These are phyloP conservation scores for Bretschneidera sinensis DNA, from an alignment of 345 rosid genomes.

Conservation along the genomic window DNA sequence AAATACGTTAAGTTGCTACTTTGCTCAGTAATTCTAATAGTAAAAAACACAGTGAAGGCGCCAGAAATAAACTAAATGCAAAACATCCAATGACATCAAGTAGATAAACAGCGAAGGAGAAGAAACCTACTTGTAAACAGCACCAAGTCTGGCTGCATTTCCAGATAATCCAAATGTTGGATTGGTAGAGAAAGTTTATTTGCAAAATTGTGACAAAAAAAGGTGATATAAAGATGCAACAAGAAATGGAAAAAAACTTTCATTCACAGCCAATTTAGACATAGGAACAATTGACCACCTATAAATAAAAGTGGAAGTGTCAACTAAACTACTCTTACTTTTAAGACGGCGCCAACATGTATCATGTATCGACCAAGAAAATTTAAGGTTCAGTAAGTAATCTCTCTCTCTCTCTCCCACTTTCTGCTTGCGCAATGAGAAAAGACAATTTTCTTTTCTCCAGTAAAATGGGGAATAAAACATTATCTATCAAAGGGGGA, in stretches of 20 bases:
- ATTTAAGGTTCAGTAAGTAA: too few species aligned
- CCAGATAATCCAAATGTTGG: slow-evolving; percentile 13
- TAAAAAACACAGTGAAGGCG: slow-evolving; percentile 1
- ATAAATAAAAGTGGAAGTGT: too few species aligned
- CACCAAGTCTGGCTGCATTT: slow-evolving; percentile 90
- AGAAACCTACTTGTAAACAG: slow-evolving; percentile 74
- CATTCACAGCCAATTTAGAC: not conserved
- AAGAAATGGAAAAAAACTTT: not conserved
- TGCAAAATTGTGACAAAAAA: not conserved
- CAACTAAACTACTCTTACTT: too few species aligned
- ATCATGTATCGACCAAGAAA: too few species aligned
- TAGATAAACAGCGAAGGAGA: slow-evolving; percentile 17
- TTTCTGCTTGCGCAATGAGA: too few species aligned
- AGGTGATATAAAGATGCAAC: not conserved
- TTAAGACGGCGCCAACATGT: too few species aligned
- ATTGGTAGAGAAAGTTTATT: not conserved
- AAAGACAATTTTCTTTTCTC: too few species aligned
- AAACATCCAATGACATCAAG: slow-evolving; percentile 6
- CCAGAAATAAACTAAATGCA: not conserved
- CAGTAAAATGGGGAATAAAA: too few species aligned
- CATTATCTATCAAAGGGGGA: too few species aligned
- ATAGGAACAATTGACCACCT: too few species aligned
- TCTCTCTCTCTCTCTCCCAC: too few species aligned
- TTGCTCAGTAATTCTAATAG: slow-evolving; percentile 4
- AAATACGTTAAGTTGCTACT: slow-evolving; percentile 10